Base-by-base conservation (phyloP, 371 early-diverging fungal species). In the Rhizopus arrhizus region DNA sequence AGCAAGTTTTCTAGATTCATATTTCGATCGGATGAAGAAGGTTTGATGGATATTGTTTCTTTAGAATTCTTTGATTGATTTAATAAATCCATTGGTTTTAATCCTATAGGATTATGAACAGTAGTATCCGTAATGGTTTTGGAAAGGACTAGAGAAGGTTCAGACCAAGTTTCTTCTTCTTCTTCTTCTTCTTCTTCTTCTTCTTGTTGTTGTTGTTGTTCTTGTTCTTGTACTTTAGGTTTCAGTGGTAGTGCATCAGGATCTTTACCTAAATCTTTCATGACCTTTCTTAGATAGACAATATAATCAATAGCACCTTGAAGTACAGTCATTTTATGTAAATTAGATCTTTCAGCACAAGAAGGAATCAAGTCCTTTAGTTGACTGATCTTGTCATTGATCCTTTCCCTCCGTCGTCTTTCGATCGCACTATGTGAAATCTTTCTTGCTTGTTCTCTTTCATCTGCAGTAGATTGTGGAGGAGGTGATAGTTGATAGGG, bases 351-450 rank as follows among this genome's bases (percentile, higher is more conserved):
- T 50, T 84, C 80, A 12, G 77, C 72, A 61, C 89, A 89, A 12
- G 71, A 58, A n/a, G 81, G 81, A 8, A 81, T 73, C 35, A 81
- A 55, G n/a, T 71, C 67, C 36, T 76, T 78, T 3, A 81, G 64
- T 53, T 81, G 78, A n/a, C 67, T 58, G 8, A 81, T 81, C 52
- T 81, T 77, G 66, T 88, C 89, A 62, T 92, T 90, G 69, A 90
- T 89, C 32, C 85, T 78, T 55, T 92, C 91, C 41, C 92, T 85
- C 41, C 92, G 78, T 4, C 90, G 80, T 29, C 89, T 79, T 59
- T 92, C 92, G 28, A 90, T 89, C 8, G 90, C 89, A 32, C 89
- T 89, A 53, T 92, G 92, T 0, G 89, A 87, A 8, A 85, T 78
- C 61, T 86, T 88, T 47, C 89, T 84, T 36, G 81, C 74, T 45